These are phyloP conservation scores for Solanum ossicruentum DNA, from an alignment of 257 asterid species.

Conservation along the genomic window DNA sequence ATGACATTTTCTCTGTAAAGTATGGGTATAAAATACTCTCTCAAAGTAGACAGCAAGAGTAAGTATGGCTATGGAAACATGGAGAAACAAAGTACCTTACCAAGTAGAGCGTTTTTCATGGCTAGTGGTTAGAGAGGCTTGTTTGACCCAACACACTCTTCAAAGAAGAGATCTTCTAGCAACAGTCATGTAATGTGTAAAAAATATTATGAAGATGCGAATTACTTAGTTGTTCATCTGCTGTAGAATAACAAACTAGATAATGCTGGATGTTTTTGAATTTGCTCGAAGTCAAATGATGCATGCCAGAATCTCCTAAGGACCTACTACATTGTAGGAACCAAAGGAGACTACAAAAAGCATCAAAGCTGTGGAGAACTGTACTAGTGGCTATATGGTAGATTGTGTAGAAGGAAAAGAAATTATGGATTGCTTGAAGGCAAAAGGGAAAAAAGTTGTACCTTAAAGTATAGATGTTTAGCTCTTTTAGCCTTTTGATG, in stretches of 20 bases:
- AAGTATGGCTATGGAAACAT: background rate
- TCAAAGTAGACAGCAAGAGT: background rate
- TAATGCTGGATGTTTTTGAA: background rate
- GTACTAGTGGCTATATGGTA: background rate
- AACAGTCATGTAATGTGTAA: background rate
- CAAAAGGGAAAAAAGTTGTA: background rate
- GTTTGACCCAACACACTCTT: background rate
- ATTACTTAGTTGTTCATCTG: background rate
- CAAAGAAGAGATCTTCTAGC: background rate
- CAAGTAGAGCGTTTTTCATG: background rate
- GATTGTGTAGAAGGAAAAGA: background rate
- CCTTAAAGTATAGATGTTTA: background rate
- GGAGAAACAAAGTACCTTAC: background rate
- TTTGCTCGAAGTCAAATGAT: background rate
- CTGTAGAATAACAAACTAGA: background rate
- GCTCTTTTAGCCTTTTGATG: background rate
- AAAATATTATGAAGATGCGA: background rate
- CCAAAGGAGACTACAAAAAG: background rate
- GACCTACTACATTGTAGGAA: background rate
- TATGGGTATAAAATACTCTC: background rate
- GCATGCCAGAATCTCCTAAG: background rate
- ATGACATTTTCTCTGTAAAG: background rate
- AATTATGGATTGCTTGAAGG: background rate
- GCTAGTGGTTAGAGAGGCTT: background rate
- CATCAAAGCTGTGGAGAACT: background rate